Evolutionary conservation across 805 yeast genomes (phyloP).

Genomic region (Candida coleopterorum): DNA sequence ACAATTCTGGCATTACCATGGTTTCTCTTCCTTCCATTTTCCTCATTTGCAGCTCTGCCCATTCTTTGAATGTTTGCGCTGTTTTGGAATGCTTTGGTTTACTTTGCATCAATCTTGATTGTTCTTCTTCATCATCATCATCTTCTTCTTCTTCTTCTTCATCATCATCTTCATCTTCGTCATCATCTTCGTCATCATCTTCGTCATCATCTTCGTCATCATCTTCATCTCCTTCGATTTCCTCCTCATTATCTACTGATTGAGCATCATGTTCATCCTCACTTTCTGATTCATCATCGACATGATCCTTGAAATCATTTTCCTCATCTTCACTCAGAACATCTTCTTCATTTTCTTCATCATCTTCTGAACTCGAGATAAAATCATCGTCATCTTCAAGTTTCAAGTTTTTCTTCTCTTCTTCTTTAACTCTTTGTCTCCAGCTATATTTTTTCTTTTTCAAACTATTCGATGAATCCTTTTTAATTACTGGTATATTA

Average conservation of each 20-base stretch:
- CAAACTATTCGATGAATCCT: conserved; percentile 12
- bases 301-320: conserved; percentile 23
- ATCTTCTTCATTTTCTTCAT: conserved; percentile 15
- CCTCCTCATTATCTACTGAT: conserved; percentile 27
- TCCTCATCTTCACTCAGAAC: conserved; percentile 21
- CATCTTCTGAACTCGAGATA: conserved; percentile 31
- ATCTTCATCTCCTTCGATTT: conserved; percentile 20
- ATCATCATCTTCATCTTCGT: conserved; percentile 23
- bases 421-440: conserved; percentile 43
- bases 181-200: conserved; percentile 28
- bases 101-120: conserved; percentile 29
- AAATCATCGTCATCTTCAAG: conserved; percentile 65
- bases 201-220: conserved; percentile 23
- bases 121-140: conserved; percentile 21
- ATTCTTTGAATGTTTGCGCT: conserved; percentile 63
- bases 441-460: conserved; percentile 64
- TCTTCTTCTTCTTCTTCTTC: conserved; percentile 29
- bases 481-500: conserved; percentile 46
- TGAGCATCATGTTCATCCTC: conserved; percentile 22
- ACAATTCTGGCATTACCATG: conserved; percentile 38
- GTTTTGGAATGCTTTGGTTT: conserved; percentile 43
- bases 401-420: conserved; percentile 32
- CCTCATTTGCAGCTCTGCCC: conserved; percentile 79
- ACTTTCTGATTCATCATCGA: conserved; percentile 17
- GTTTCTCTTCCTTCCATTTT: conserved; percentile 54